Base-by-base conservation (phyloP, 306 rosid genomes). In the Arachis hypogaea region DNA sequence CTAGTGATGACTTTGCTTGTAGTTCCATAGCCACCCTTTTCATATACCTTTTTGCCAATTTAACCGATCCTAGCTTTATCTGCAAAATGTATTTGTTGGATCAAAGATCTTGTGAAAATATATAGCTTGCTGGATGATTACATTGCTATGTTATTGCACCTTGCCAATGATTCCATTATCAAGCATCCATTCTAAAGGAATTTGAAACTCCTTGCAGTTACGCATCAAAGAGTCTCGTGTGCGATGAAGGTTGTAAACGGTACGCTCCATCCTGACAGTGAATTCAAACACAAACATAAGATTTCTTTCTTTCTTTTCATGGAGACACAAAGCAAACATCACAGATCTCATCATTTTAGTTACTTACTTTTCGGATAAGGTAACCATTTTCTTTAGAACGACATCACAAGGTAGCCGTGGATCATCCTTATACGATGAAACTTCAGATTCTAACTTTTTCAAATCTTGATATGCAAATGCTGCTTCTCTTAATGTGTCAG, bases 11-110 rank as follows among this genome's bases (percentile, higher is more conserved):
- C 85, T 89, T 94, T 59, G 82, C 85, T 68, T 94, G 98, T 80
- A 94, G 95, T 69, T 94, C 98, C 96, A 85, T 84, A 22, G 98
- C 98, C 58, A 89, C 93, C 85, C 95, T 89, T 85, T 88, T 94
- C 96, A 89, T 88, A 81, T 94, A 91, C 84, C 67, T 86, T 61
- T 91, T 94, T 18, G 98, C 98, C 84, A 94, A 82, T 80, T 92
- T 92, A 16, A 94, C 98, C 11, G 98, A 91, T 40, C 91, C 92
- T 60, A 94, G 64, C 82, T 92, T 94, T 81, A 94, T 86, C 98
- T 94, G 86, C 80, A 71, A 65, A 29, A 83, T 11, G 29, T 5
- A 33, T 4, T 78, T 43, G 47, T 74, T 65, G 57, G 54, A 70
- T 80, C 78, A 77, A 74, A 72, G 73, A 45, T 79, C 59, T 63